A percentile compares a stretch with the other conserved stretches of the same genome.
Evolutionary conservation across 306 rosid genomes (phyloP).

Genomic region (Cucurbita moschata): DNA sequence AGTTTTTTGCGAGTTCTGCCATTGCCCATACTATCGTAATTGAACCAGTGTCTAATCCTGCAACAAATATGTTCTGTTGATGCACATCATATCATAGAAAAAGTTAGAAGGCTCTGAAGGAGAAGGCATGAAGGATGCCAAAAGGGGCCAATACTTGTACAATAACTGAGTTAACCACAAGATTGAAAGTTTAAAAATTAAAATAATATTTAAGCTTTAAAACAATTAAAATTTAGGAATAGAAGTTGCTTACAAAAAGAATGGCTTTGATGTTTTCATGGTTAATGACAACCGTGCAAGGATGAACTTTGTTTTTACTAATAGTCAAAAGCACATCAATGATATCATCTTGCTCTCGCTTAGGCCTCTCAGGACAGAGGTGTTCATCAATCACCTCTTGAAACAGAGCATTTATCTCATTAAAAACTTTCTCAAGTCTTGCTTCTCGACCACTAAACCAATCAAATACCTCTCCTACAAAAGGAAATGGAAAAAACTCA

Average conservation of each 20-base stretch:
- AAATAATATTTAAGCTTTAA: too few relatives aligned
- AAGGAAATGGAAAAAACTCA: constrained; percentile 19
- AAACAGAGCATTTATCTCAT: constrained; percentile 26
- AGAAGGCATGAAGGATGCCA: too few relatives aligned
- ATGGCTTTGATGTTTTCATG: constrained; percentile 25
- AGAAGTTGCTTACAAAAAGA: constrained; percentile 14
- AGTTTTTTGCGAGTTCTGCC: constrained; percentile 22
- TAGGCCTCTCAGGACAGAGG: background rate
- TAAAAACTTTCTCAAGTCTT: constrained; percentile 17
- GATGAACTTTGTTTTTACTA: background rate
- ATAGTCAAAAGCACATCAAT: constrained; percentile 14
- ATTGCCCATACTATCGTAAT: constrained; percentile 23
- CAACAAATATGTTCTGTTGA: constrained; percentile 16
- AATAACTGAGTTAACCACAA: too few relatives aligned
- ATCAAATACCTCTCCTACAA: constrained; percentile 37
- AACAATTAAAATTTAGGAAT: too few relatives aligned
- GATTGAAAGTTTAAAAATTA: too few relatives aligned
- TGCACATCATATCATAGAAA: too few relatives aligned
- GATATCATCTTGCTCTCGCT: constrained; percentile 15
- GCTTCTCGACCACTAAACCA: constrained; percentile 13
- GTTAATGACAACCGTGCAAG: background rate
- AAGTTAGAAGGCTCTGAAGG: too few relatives aligned
- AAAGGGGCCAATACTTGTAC: too few relatives aligned
- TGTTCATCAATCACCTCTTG: constrained; percentile 26
- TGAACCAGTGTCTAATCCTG: constrained; percentile 18